phyloP scores from a whole-genome alignment of 768 basidiomycete genomes.

The Trametes gibbosa region DNA sequence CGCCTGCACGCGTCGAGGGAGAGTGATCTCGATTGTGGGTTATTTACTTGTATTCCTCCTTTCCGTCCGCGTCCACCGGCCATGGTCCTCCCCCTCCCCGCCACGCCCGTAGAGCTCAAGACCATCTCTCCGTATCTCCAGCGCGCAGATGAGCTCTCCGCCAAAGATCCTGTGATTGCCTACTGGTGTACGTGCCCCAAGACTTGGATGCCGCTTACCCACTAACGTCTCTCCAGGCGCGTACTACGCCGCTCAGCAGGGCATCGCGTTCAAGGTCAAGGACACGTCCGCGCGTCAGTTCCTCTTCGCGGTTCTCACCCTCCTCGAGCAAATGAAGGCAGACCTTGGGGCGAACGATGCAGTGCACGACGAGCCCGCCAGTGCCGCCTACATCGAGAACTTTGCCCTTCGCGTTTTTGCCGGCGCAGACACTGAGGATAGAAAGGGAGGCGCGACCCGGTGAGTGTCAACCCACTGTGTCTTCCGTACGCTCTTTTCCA shows the following conservation, averaged over 20 bases:
- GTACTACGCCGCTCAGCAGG: constrained; percentile 89
- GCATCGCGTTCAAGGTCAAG: constrained; percentile 71
- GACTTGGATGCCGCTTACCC: neutral
- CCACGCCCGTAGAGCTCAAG: constrained; percentile 59
- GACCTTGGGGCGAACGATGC: constrained; percentile 75
- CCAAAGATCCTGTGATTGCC: constrained; percentile 80
- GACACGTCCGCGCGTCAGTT: constrained; percentile 62
- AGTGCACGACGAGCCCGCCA: constrained; percentile 76
- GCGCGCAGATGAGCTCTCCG: constrained; percentile 82
- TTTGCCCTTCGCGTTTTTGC: constrained; percentile 91
- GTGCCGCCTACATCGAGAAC: constrained; percentile 90
- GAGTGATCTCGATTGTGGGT: constrained; percentile 10
- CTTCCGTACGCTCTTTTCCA: neutral
- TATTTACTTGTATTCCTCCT: neutral
- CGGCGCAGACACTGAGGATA: constrained; percentile 88
- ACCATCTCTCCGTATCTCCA: constrained; percentile 78
- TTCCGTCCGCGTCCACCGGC: neutral
- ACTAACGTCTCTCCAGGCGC: constrained; percentile 51
- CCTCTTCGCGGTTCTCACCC: constrained; percentile 69
- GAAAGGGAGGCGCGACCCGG: constrained; percentile 74
- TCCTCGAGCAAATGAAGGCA: constrained; percentile 78
- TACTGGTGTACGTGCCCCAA: constrained; percentile 83
- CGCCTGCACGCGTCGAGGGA: neutral
- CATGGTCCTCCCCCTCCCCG: constrained; percentile 53
- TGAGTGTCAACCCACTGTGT: constrained; percentile 31